A percentile compares a stretch with the other conserved stretches of the same genome.
phyloP scores from a whole-genome alignment of 1,284 basidiomycete species.

The Pisolithus thermaeus region DNA sequence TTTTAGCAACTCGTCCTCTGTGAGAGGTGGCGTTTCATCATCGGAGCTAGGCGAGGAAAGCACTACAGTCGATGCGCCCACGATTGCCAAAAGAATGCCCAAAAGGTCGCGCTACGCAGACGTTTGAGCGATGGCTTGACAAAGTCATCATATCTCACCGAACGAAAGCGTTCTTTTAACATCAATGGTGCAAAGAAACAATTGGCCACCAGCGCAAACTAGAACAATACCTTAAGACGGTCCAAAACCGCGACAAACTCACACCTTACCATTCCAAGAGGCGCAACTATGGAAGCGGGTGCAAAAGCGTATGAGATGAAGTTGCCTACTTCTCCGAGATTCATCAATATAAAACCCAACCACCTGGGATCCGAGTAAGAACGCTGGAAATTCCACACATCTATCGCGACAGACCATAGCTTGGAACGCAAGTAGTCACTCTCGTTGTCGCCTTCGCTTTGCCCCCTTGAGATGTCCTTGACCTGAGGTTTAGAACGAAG shows the following conservation, averaged over 20 bases:
- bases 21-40: slow-evolving; percentile 45
- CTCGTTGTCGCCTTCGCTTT: slow-evolving; percentile 34
- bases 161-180: slow-evolving; percentile 72
- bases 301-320: slow-evolving; percentile 88
- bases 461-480: slow-evolving; percentile 5
- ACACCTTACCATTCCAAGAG: slow-evolving; percentile 78
- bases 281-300: slow-evolving; percentile 92
- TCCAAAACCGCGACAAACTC: neutral
- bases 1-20: slow-evolving; percentile 60
- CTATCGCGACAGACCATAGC: slow-evolving; percentile 54
- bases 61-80: slow-evolving; percentile 91
- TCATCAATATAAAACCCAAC: slow-evolving; percentile 86
- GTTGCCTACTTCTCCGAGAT: slow-evolving; percentile 86
- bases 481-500: slow-evolving; percentile 9
- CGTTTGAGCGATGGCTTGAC: slow-evolving; percentile 7
- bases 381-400: neutral
- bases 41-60: slow-evolving; percentile 71
- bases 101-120: slow-evolving; percentile 67
- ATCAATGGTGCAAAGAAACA: slow-evolving; percentile 91
- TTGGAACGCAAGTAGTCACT: slow-evolving; percentile 77
- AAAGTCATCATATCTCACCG: slow-evolving; percentile 34
- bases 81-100: slow-evolving; percentile 76
- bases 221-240: neutral
- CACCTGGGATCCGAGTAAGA: slow-evolving; percentile 55
- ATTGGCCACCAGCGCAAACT: slow-evolving; percentile 91